A percentile compares a stretch with the other conserved stretches of the same genome.
Conservation (phyloP, 345 rosid genomes). For the Punica granatum region DNA sequence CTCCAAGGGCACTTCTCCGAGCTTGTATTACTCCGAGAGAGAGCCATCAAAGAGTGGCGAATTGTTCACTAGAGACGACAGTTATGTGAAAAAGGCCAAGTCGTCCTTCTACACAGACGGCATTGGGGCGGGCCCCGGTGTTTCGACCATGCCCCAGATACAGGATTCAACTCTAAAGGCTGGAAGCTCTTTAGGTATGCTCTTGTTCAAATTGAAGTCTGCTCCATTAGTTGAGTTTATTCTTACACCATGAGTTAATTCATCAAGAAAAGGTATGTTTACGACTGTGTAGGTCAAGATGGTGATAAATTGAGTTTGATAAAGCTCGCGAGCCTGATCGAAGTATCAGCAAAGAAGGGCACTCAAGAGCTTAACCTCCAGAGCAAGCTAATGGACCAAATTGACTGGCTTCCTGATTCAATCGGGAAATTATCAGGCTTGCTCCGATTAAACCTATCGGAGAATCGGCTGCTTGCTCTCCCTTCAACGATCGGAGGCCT, state of each 20-base stretch:
- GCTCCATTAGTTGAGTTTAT: not conserved
- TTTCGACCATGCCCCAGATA: conserved; percentile 36
- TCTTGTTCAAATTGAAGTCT: not conserved
- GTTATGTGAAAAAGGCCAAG: conserved; percentile 50
- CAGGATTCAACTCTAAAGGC: conserved; percentile 52
- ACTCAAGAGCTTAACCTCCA: conserved; percentile 73
- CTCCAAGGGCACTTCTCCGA: conserved; percentile 14
- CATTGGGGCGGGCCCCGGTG: conserved; percentile 22
- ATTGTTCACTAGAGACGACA: conserved; percentile 61
- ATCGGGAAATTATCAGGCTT: conserved; percentile 74
- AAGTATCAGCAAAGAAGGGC: conserved; percentile 78
- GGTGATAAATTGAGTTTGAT: conserved; percentile 77
- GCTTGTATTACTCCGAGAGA: conserved; percentile 26
- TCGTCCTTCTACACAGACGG: conserved; percentile 40
- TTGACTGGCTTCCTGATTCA: conserved; percentile 95
- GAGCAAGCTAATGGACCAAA: conserved; percentile 71
- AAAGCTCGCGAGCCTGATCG: conserved; percentile 88
- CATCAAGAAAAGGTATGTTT: not conserved
- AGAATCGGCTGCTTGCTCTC: conserved; percentile 60
- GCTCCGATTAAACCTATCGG: conserved; percentile 68
- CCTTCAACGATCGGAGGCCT: conserved; percentile 72
- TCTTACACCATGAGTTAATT: too few relatives aligned
- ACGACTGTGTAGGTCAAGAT: conserved; percentile 47
- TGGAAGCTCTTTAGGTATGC: conserved; percentile 42
- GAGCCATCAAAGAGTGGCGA: conserved; percentile 22